These are phyloP conservation scores for Evernia prunastri DNA, from an alignment of 495 filamentous ascomycete genomes.

Conservation along the genomic window DNA sequence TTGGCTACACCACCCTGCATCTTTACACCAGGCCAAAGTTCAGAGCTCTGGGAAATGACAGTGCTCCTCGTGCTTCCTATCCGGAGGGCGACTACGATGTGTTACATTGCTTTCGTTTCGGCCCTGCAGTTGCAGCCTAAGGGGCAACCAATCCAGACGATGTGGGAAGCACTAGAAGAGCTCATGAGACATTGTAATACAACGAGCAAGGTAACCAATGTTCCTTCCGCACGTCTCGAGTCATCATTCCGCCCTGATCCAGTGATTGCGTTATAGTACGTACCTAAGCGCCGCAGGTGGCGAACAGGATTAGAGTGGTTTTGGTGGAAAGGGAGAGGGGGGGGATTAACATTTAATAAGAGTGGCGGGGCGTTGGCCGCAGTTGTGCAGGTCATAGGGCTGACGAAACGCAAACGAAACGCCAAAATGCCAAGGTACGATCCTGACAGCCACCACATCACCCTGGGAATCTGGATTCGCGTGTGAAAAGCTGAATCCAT, in stretches of 20 bases:
- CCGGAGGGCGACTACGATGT: not conserved
- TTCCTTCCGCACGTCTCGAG: not conserved
- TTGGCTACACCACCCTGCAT: not conserved
- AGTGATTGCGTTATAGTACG: not conserved
- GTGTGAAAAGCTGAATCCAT: not conserved
- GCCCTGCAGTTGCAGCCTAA: not conserved
- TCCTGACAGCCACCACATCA: not conserved
- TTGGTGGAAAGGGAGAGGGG: too few relatives aligned
- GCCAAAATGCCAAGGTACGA: not conserved
- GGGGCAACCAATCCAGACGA: not conserved
- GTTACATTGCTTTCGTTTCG: not conserved
- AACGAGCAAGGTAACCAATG: not conserved
- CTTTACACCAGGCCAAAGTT: not conserved
- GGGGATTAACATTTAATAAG: too few relatives aligned
- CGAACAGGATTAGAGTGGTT: not conserved
- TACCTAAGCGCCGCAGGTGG: not conserved
- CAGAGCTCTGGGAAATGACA: not conserved
- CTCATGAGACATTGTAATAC: too few relatives aligned
- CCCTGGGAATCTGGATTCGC: too few relatives aligned
- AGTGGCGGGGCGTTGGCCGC: not conserved
- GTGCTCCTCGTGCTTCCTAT: not conserved
- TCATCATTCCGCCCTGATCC: not conserved
- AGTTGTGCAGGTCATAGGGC: not conserved
- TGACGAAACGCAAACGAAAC: conserved; percentile 5
- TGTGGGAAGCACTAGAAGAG: too few relatives aligned